A percentile compares a stretch with the other conserved stretches of the same genome.
phyloP scores from a whole-genome alignment of 305 asterid genomes.

The Rubia peregrina region DNA sequence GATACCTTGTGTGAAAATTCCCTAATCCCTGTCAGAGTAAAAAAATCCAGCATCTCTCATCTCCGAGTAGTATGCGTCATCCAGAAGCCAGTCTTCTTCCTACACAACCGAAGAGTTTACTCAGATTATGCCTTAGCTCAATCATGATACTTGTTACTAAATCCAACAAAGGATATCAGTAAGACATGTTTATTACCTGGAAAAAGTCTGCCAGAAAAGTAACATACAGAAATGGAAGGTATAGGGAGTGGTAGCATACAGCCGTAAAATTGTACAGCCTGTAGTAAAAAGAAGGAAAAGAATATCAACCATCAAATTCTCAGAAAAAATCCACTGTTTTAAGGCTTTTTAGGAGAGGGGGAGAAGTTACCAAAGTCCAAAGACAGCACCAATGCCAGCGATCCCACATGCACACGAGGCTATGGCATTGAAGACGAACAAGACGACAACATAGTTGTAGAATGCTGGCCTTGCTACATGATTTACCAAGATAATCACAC shows the following conservation, averaged over 20 bases:
- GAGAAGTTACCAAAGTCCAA: conserved; percentile 31
- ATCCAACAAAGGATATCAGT: not conserved
- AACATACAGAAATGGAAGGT: conserved; percentile 33
- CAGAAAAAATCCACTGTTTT: not conserved
- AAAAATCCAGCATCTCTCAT: conserved; percentile 44
- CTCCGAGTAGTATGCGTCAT: conserved; percentile 37
- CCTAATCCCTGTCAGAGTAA: conserved; percentile 34
- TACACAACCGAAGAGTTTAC: not conserved
- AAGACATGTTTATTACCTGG: conserved; percentile 21
- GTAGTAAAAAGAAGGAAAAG: conserved; percentile 3
- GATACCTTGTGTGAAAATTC: not conserved
- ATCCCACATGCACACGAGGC: conserved; percentile 28
- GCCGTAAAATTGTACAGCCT: conserved; percentile 27
- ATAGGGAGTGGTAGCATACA: conserved; percentile 35
- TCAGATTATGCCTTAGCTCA: not conserved
- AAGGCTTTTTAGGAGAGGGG: not conserved
- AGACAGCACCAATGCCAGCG: conserved; percentile 27
- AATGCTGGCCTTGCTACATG: conserved; percentile 40
- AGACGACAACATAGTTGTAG: conserved; percentile 32
- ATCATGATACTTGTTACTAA: not conserved
- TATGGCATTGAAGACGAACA: conserved; percentile 26
- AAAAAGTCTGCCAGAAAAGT: conserved; percentile 39
- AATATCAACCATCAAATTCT: not conserved
- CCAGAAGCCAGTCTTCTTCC: conserved; percentile 36
- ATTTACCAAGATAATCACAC: not conserved